Evolutionary conservation across 306 rosid genomes (phyloP).

Genomic region (Chamaecrista fasciculata): DNA sequence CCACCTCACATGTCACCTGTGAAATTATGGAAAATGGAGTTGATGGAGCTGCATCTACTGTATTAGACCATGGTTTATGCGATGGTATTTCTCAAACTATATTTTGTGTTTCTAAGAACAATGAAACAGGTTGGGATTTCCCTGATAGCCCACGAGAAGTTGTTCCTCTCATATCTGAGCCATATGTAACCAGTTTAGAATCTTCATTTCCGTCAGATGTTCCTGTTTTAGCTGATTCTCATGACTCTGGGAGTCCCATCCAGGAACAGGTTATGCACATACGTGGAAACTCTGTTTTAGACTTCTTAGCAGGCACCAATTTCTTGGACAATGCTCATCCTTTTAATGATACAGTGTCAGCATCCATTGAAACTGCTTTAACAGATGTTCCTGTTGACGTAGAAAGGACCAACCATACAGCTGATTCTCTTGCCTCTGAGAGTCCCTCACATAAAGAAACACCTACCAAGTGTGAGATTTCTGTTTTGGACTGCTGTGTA

Average conservation of each 20-base stretch:
- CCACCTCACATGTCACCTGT: conserved; percentile 27
- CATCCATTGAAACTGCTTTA: conserved; percentile 33
- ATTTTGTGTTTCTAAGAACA: conserved; percentile 36
- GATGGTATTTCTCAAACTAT: conserved; percentile 36
- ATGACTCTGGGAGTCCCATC: conserved; percentile 28
- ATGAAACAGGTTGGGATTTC: conserved; percentile 32
- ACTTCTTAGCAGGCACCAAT: conserved; percentile 31
- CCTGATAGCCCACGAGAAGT: neutral
- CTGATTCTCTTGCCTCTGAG: neutral
- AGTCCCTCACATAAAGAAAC: conserved; percentile 2
- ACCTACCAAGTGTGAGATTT: conserved; percentile 27
- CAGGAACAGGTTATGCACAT: conserved; percentile 36
- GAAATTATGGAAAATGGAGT: conserved; percentile 45
- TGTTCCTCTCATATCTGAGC: neutral
- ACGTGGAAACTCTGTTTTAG: conserved; percentile 36
- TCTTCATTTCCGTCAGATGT: neutral
- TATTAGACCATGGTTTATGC: conserved; percentile 38
- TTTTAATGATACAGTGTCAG: conserved; percentile 33
- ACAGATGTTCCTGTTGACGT: neutral
- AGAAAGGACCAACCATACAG: neutral
- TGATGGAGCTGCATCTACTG: conserved; percentile 35
- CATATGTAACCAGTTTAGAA: neutral
- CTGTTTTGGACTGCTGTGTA: conserved; percentile 37
- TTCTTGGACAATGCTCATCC: conserved; percentile 4
- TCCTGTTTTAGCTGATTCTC: conserved; percentile 23